Percentiles rank a stretch among this genome's conserved stretches.
Evolutionary conservation across 257 asterid species (phyloP).

Genomic region (Plectranthus barbatus): DNA sequence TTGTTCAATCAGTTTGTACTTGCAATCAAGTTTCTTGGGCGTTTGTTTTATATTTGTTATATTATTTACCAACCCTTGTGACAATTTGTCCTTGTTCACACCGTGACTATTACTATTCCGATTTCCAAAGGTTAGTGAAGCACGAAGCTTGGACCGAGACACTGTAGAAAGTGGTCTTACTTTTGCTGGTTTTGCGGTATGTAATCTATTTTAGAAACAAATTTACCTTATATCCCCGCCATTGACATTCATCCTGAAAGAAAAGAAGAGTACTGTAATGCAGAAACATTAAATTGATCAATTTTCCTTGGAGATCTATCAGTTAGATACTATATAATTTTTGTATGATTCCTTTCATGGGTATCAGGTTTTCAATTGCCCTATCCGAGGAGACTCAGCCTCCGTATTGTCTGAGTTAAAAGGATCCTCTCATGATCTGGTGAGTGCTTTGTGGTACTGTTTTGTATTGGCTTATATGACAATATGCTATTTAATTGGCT

Average conservation of each 20-base stretch:
- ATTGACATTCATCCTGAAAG: background rate
- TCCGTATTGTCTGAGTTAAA: constrained; percentile 69
- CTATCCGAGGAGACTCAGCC: constrained; percentile 91
- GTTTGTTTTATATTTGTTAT: background rate
- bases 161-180: constrained; percentile 72
- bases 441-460: constrained; percentile 30
- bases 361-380: constrained; percentile 87
- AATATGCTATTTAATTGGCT: background rate
- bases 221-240: background rate
- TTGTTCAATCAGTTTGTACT: constrained; percentile 1
- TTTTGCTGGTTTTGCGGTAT: constrained; percentile 98
- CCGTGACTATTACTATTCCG: constrained; percentile 8
- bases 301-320: background rate
- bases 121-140: constrained; percentile 95
- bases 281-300: background rate
- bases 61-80: background rate
- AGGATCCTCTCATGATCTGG: constrained; percentile 92
- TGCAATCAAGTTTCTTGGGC: background rate
- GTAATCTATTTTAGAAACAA: constrained; percentile 7
- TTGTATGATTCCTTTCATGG: constrained; percentile 13
- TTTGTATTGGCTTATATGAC: constrained; percentile 2
- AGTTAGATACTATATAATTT: background rate
- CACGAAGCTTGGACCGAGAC: constrained; percentile 84
- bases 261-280: background rate
- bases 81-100: constrained; percentile 4